phyloP scores from a whole-genome alignment of 352 stramenopile genomes.

The Phytophthora idaei region DNA sequence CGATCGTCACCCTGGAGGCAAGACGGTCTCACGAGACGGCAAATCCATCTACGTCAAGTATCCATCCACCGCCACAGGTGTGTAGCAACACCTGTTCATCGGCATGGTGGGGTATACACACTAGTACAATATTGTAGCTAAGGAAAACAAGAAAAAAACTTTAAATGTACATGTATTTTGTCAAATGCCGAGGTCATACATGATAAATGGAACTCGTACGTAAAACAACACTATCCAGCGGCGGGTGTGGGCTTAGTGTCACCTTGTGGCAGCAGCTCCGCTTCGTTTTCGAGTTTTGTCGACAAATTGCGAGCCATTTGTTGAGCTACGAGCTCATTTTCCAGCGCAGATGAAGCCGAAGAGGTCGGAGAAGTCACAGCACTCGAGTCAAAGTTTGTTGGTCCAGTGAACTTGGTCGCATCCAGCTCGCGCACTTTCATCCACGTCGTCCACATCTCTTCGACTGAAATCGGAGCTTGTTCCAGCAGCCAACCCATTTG shows the following conservation, averaged over 20 bases:
- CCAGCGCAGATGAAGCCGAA: constrained; percentile 21
- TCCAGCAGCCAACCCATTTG: constrained; percentile 86
- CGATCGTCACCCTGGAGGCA: constrained; percentile 63
- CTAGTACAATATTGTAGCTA: constrained; percentile 28
- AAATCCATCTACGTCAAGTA: constrained; percentile 69
- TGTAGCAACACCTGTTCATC: constrained; percentile 7
- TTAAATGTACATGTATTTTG: constrained; percentile 38
- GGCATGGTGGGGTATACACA: background rate
- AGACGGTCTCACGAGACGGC: constrained; percentile 51
- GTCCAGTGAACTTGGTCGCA: constrained; percentile 53
- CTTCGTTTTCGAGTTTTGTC: constrained; percentile 19
- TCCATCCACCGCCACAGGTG: constrained; percentile 23
- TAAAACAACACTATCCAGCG: constrained; percentile 20
- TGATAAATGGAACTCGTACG: constrained; percentile 1
- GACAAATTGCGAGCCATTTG: constrained; percentile 28
- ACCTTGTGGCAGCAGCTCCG: constrained; percentile 19
- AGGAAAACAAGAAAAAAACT: constrained; percentile 17
- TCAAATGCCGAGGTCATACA: background rate
- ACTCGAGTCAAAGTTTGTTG: constrained; percentile 29
- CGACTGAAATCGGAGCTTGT: constrained; percentile 68
- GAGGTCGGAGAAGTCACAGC: constrained; percentile 20
- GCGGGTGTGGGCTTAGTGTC: constrained; percentile 13
- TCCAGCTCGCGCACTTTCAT: constrained; percentile 82
- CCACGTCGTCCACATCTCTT: constrained; percentile 87
- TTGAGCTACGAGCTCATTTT: constrained; percentile 30